Conservation (phyloP, 129 eudicot species). For the Helianthus annuus region DNA sequence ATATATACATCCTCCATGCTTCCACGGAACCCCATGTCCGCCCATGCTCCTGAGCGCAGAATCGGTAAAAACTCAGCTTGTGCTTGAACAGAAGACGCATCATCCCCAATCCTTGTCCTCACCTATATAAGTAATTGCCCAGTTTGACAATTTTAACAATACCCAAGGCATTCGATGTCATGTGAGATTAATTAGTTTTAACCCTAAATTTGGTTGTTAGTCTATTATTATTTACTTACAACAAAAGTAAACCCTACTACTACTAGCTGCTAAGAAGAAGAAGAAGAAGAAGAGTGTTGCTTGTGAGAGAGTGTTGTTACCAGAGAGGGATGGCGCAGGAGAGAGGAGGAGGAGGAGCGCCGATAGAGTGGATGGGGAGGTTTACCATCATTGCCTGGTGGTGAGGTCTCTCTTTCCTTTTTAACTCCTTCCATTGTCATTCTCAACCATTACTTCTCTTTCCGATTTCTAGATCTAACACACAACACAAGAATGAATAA, state of each 20-base stretch:
- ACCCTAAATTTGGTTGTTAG: no score
- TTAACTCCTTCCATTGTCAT: slow-evolving; percentile 63
- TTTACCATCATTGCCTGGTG: slow-evolving; percentile 41
- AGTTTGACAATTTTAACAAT: slow-evolving; percentile 9
- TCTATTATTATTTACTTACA: no score
- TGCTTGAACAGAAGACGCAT: slow-evolving; percentile 30
- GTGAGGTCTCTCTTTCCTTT: slow-evolving; percentile 21
- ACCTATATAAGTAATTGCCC: slow-evolving; percentile 45
- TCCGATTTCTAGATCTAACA: no score
- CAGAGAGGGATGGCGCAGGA: slow-evolving; percentile 73
- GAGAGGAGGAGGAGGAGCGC: slow-evolving; percentile 36
- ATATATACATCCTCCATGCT: slow-evolving; percentile 93
- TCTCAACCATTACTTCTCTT: slow-evolving; percentile 47
- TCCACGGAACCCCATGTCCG: slow-evolving; percentile 90
- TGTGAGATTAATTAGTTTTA: no score
- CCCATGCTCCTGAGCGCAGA: slow-evolving; percentile 97
- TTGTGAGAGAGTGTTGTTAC: slow-evolving; percentile 25
- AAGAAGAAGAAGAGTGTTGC: no score
- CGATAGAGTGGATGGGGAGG: slow-evolving; percentile 69
- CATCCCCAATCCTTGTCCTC: slow-evolving; percentile 50
- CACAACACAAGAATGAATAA: no score
- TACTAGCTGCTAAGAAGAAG: no score
- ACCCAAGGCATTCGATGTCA: no score
- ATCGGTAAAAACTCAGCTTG: slow-evolving; percentile 58
- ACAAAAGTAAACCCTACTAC: no score